phyloP scores from a whole-genome alignment of 192 early-diverging fungal species.

The Glomus cerebriforme region DNA sequence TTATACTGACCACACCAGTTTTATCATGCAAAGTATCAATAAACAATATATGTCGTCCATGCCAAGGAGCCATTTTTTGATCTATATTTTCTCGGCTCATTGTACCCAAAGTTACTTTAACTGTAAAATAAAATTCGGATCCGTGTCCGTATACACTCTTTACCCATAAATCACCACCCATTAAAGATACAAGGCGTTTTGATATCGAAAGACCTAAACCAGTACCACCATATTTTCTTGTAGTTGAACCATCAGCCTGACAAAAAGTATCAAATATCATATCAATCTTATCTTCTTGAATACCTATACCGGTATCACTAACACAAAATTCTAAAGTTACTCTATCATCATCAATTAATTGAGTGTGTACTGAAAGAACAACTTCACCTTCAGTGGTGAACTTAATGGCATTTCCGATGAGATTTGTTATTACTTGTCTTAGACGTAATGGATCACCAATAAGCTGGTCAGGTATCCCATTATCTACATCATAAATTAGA shows the following conservation, averaged over 20 bases:
- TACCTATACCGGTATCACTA: conserved; percentile 84
- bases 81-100: conserved; percentile 45
- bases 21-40: conserved; percentile 58
- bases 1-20: conserved; percentile 39
- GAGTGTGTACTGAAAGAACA: conserved; percentile 54
- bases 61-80: conserved; percentile 56
- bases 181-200: conserved; percentile 71
- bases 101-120: conserved; percentile 52
- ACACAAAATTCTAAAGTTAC: conserved; percentile 71
- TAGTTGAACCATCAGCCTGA: conserved; percentile 82
- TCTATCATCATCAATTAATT: conserved; percentile 38
- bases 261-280: conserved; percentile 82
- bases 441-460: conserved; percentile 76
- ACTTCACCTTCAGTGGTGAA: conserved; percentile 80
- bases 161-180: conserved; percentile 81
- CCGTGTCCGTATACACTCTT: conserved; percentile 72
- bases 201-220: conserved; percentile 86
- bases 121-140: conserved; percentile 78
- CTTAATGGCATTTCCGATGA: conserved; percentile 85
- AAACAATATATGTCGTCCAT: conserved; percentile 67
- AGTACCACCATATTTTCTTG: conserved; percentile 84
- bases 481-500: conserved; percentile 68
- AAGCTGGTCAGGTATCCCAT: conserved; percentile 67
- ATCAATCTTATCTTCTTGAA: conserved; percentile 72
- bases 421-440: conserved; percentile 79